These are phyloP conservation scores for Volvox reticuliferus DNA, from an alignment of 139 green algal genomes.

Conservation along the genomic window DNA sequence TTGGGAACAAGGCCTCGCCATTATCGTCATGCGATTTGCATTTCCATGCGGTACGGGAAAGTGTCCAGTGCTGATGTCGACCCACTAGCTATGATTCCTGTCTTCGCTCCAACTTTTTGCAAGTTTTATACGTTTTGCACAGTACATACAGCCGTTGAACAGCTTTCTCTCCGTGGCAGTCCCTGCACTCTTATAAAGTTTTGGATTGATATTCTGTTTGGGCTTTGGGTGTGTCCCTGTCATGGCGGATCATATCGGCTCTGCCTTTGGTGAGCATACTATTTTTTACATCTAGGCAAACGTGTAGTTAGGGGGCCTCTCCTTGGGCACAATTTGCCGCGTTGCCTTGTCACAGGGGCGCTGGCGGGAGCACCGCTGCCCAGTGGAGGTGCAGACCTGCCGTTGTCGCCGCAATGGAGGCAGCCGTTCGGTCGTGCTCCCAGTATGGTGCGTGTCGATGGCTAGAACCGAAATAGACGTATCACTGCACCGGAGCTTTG, in stretches of 20 bases:
- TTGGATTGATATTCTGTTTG: not conserved
- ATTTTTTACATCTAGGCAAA: not conserved
- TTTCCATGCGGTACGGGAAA: no score
- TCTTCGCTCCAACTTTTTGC: not conserved
- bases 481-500: not conserved
- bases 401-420: slow-evolving; percentile 41
- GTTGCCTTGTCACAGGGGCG: not conserved
- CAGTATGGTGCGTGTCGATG: not conserved
- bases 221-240: not conserved
- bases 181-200: slow-evolving; percentile 4
- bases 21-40: no score
- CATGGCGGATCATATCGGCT: slow-evolving; percentile 43
- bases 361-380: slow-evolving; percentile 14
- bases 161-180: not conserved
- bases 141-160: not conserved
- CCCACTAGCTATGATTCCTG: not conserved
- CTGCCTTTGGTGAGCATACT: slow-evolving; percentile 33
- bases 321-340: slow-evolving; percentile 3
- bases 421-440: slow-evolving; percentile 26
- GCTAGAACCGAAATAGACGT: not conserved
- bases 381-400: slow-evolving; percentile 29
- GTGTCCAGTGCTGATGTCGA: not conserved
- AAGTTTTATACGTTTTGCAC: not conserved
- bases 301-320: not conserved
- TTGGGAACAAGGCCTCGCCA: no score